Conservation (phyloP, 1,284 basidiomycete genomes). For the Melampsora abietis-canadensis region DNA sequence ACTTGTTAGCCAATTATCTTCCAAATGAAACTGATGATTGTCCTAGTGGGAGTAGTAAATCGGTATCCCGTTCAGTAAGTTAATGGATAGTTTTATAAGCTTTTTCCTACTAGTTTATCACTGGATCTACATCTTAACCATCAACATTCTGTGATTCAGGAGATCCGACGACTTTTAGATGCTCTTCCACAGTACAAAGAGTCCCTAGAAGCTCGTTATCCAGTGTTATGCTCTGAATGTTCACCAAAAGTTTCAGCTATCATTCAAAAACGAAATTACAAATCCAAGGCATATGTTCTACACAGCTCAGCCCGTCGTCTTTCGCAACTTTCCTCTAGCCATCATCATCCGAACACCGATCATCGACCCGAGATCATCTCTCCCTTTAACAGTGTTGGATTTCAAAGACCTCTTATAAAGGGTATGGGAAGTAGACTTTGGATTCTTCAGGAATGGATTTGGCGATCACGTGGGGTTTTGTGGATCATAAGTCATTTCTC, state of each 20-base stretch:
- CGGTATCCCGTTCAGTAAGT: conserved; percentile 18
- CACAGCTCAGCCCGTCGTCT: conserved; percentile 17
- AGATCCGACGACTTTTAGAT: conserved; percentile 64
- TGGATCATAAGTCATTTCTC: conserved; percentile 25
- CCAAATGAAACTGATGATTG: conserved; percentile 55
- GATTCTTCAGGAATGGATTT: conserved; percentile 36
- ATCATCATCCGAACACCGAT: neutral
- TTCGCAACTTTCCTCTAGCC: neutral
- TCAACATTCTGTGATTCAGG: conserved; percentile 60
- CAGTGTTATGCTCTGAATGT: conserved; percentile 74
- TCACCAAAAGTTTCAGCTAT: conserved; percentile 73
- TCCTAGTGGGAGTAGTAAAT: neutral
- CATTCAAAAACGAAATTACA: conserved; percentile 69
- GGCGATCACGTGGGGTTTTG: conserved; percentile 17
- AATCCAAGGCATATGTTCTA: conserved; percentile 74
- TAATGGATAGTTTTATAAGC: neutral
- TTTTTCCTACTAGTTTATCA: too few species aligned
- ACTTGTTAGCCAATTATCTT: conserved; percentile 80
- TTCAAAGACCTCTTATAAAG: neutral
- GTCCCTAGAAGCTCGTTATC: conserved; percentile 74
- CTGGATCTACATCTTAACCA: conserved; percentile 10
- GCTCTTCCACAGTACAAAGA: conserved; percentile 67
- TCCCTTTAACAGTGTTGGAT: neutral
- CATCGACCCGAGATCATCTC: neutral
- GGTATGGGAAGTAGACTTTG: conserved; percentile 39